Evolutionary conservation across 371 early-diverging fungal species (phyloP).

Genomic region (Mortierella sp.): DNA sequence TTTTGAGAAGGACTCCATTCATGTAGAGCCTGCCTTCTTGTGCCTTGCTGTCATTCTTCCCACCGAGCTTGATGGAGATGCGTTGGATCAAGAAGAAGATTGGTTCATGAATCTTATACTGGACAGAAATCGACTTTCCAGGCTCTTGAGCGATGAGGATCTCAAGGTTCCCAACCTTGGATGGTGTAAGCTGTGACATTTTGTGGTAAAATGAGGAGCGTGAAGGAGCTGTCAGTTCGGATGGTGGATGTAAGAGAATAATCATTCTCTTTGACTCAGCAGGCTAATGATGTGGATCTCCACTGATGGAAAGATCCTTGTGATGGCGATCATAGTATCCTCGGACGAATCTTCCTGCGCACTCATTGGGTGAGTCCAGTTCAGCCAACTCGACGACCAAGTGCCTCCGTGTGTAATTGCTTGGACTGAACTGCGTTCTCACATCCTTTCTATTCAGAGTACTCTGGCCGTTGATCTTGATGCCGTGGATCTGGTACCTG

Average conservation of each 20-base stretch:
- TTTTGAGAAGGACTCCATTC: background rate
- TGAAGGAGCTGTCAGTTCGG: background rate
- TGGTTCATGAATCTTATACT: background rate
- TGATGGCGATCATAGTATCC: background rate
- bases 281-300: no score
- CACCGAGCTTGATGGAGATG: background rate
- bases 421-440: slow-evolving; percentile 5
- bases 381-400: slow-evolving; percentile 14
- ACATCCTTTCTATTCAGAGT: slow-evolving; percentile 24
- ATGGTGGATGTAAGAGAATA: no score
- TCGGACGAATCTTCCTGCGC: slow-evolving; percentile 14
- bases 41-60: background rate
- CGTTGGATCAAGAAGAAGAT: slow-evolving; percentile 9
- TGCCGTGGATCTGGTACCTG: slow-evolving; percentile 25
- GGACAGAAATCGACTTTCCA: slow-evolving; percentile 5
- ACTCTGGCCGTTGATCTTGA: slow-evolving; percentile 9
- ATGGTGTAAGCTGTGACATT: no score
- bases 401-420: slow-evolving; percentile 13
- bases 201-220: background rate
- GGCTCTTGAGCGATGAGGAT: slow-evolving; percentile 7
- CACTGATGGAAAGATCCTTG: background rate
- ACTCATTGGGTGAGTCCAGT: background rate
- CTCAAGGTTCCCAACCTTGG: background rate
- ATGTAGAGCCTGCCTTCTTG: background rate
- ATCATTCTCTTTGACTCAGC: no score